phyloP scores from a whole-genome alignment of 495 filamentous ascomycete genomes.

The Penicillium nucicola region DNA sequence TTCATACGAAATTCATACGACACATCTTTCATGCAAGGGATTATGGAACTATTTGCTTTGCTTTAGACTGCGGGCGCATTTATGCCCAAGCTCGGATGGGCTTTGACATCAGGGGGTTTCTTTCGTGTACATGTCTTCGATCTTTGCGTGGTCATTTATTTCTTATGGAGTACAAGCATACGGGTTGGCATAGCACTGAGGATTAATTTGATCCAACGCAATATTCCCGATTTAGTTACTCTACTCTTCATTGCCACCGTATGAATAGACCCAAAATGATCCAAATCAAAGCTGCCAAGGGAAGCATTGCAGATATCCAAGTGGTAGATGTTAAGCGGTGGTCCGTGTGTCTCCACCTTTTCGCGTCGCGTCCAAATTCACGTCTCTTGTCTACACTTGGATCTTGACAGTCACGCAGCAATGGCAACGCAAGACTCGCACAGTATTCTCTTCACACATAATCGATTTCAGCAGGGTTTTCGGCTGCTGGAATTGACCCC shows the following conservation, averaged over 20 bases:
- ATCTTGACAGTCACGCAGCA: not conserved
- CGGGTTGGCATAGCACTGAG: not conserved
- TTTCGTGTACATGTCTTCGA: conserved; percentile 5
- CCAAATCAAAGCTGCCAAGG: no score
- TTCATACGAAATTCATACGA: not conserved
- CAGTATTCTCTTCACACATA: conserved; percentile 63
- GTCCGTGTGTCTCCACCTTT: conserved; percentile 24
- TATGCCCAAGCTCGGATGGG: conserved; percentile 10
- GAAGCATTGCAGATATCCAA: not conserved
- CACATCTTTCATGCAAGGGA: not conserved
- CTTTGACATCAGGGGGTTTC: conserved; percentile 3
- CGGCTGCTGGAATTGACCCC: conserved; percentile 79
- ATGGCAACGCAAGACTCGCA: conserved; percentile 62
- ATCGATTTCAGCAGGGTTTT: conserved; percentile 58
- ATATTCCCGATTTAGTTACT: not conserved
- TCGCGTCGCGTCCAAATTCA: conserved; percentile 11
- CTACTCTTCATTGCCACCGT: no score
- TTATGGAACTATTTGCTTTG: not conserved
- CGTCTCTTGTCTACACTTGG: not conserved
- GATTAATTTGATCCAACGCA: conserved; percentile 4
- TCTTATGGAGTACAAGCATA: conserved; percentile 1
- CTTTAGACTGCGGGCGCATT: not conserved
- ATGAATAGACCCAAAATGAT: no score
- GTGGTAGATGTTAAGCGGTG: conserved; percentile 25
- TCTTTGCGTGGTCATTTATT: not conserved